phyloP scores from a whole-genome alignment of 495 filamentous ascomycete genomes.

The Emericellopsis terricola region DNA sequence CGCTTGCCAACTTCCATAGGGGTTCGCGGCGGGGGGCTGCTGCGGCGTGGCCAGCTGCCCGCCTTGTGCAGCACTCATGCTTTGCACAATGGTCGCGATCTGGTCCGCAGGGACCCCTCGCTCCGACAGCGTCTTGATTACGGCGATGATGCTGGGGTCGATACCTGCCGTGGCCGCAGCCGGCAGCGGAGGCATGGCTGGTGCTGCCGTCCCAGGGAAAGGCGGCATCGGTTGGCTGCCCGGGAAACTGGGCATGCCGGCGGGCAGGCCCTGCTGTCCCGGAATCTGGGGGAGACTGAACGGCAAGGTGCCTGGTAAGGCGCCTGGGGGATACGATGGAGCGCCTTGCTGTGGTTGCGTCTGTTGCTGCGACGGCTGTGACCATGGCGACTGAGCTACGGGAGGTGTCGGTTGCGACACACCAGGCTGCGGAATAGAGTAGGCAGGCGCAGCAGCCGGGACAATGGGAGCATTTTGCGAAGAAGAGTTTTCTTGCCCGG shows the following conservation, averaged over 20 bases:
- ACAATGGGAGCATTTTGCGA: constrained; percentile 34
- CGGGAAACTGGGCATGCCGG: constrained; percentile 19
- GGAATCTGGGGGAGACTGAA: constrained; percentile 25
- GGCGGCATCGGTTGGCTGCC: constrained; percentile 9
- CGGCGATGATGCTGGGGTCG: constrained; percentile 28
- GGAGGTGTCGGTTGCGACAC: constrained; percentile 4
- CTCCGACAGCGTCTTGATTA: constrained; percentile 26
- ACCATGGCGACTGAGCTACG: not conserved
- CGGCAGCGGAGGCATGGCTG: constrained; percentile 25
- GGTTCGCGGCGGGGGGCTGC: constrained; percentile 12
- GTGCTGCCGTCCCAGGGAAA: constrained; percentile 12
- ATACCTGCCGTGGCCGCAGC: constrained; percentile 11
- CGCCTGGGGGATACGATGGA: constrained; percentile 15
- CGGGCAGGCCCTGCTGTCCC: constrained; percentile 9
- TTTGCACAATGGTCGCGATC: constrained; percentile 25
- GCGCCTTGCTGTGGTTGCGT: not conserved
- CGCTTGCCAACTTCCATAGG: not conserved
- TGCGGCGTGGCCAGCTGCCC: constrained; percentile 4
- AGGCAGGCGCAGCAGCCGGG: constrained; percentile 27
- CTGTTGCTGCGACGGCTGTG: not conserved
- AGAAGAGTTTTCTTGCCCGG: constrained; percentile 57
- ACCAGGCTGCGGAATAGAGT: constrained; percentile 10
- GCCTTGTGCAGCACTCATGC: constrained; percentile 21
- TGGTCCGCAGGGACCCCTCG: constrained; percentile 26
- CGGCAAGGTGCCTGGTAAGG: constrained; percentile 38